A percentile compares a stretch with the other conserved stretches of the same genome.
These are phyloP conservation scores for Epichloe sibirici DNA, from an alignment of 2,329 filamentous ascomycete genomes.

Conservation along the genomic window DNA sequence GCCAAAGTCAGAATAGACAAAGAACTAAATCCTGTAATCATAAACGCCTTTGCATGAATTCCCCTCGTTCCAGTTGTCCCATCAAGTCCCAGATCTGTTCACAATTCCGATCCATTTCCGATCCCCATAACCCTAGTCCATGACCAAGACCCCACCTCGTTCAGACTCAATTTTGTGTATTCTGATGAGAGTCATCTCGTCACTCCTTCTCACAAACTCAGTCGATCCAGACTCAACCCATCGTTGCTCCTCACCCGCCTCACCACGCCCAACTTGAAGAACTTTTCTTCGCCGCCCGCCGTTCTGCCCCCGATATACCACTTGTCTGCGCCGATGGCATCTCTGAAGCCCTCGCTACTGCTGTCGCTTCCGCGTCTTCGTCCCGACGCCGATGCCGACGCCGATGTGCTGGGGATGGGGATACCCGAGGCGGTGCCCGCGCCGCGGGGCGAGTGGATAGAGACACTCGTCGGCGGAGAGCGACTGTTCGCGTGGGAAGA, in stretches of 20 bases:
- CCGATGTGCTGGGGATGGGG: slow-evolving; percentile 29
- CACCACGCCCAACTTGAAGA: slow-evolving; percentile 70
- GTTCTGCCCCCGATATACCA: slow-evolving; percentile 74
- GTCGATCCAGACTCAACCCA: slow-evolving; percentile 58
- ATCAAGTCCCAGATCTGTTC: slow-evolving; percentile 1
- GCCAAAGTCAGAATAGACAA: not conserved
- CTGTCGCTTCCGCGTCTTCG: slow-evolving; percentile 60
- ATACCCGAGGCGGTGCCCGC: slow-evolving; percentile 11
- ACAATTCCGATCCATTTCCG: not conserved
- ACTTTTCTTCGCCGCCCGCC: slow-evolving; percentile 64
- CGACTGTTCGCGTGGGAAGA: slow-evolving; percentile 14
- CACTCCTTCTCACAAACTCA: slow-evolving; percentile 50
- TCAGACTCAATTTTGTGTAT: not conserved
- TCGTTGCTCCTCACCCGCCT: slow-evolving; percentile 62
- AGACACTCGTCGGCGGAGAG: slow-evolving; percentile 15
- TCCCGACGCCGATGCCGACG: slow-evolving; percentile 17
- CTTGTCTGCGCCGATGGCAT: slow-evolving; percentile 60
- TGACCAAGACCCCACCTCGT: no score
- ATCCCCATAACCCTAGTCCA: not conserved
- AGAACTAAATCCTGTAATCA: not conserved
- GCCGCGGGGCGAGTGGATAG: slow-evolving; percentile 18
- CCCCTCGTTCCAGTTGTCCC: not conserved
- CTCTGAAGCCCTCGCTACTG: slow-evolving; percentile 63
- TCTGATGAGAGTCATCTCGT: not conserved
- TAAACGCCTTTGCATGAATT: slow-evolving; percentile 2